Evolutionary conservation across 2,329 filamentous ascomycete species (phyloP).

Genomic region (Sporothrix pseudoabietina): DNA sequence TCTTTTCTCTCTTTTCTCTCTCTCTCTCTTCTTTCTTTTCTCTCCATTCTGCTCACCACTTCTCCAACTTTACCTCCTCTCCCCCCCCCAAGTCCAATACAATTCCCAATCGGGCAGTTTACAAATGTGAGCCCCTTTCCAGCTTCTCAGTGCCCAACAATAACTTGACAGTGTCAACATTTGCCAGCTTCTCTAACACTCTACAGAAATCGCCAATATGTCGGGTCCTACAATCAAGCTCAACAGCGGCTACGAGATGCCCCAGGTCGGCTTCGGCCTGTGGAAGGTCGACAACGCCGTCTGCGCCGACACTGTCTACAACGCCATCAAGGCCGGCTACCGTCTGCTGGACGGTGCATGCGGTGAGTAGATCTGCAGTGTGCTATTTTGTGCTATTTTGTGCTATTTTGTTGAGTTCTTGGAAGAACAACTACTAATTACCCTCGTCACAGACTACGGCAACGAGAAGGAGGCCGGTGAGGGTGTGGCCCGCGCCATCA

Average conservation of each 20-base stretch:
- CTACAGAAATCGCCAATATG: background rate
- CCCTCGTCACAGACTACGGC: slow-evolving; percentile 66
- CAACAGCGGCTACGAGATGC: slow-evolving; percentile 69
- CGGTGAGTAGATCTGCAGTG: slow-evolving; percentile 51
- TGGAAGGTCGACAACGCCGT: slow-evolving; percentile 81
- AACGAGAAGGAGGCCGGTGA: slow-evolving; percentile 79
- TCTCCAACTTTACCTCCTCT: background rate
- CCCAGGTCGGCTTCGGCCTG: slow-evolving; percentile 74
- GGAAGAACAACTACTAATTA: slow-evolving; percentile 1
- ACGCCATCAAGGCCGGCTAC: slow-evolving; percentile 67
- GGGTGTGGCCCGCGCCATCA: slow-evolving; percentile 76
- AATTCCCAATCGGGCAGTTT: slow-evolving; percentile 24
- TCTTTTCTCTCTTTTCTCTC: background rate
- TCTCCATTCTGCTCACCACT: background rate
- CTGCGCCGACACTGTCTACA: slow-evolving; percentile 76
- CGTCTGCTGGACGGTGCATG: slow-evolving; percentile 63
- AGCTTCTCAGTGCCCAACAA: background rate
- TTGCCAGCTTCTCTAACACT: background rate
- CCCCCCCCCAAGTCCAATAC: background rate
- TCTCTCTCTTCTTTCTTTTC: background rate
- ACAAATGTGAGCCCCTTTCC: background rate
- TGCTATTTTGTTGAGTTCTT: background rate
- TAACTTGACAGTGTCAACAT: background rate
- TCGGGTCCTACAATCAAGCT: slow-evolving; percentile 54
- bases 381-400: background rate